Conservation (phyloP, 768 basidiomycete species). For the Leccinum arenicola region DNA sequence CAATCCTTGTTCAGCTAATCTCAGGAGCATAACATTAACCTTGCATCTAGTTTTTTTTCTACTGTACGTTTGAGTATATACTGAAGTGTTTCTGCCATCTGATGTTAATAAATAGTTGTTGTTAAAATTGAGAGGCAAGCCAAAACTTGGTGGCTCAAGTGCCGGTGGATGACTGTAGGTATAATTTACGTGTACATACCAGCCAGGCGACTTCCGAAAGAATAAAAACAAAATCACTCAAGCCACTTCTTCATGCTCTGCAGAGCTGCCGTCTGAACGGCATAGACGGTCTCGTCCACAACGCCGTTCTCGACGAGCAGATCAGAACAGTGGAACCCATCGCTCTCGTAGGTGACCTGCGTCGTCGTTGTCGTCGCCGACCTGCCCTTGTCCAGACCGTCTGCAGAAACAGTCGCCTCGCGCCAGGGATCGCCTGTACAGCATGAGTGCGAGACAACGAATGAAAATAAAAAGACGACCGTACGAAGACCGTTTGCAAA, state of each 20-base stretch:
- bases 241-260: background rate
- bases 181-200: background rate
- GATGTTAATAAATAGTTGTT: too few relatives aligned
- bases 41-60: too few relatives aligned
- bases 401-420: constrained; percentile 64
- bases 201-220: background rate
- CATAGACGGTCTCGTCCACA: background rate
- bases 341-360: background rate
- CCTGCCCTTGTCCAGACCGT: constrained; percentile 36
- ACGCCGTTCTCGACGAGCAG: background rate
- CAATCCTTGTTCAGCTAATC: too few relatives aligned
- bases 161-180: too few relatives aligned
- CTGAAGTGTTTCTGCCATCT: too few relatives aligned
- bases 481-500: background rate
- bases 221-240: background rate
- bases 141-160: too few relatives aligned
- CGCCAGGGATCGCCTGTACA: constrained; percentile 67
- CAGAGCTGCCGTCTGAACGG: background rate
- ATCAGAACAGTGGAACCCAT: background rate
- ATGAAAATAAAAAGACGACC: background rate
- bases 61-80: too few relatives aligned
- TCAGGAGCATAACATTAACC: too few relatives aligned
- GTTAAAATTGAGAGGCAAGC: too few relatives aligned
- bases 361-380: background rate
- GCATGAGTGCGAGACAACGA: background rate